Evolutionary conservation across 306 rosid species (phyloP).

Genomic region (Canavalia ensiformis): DNA sequence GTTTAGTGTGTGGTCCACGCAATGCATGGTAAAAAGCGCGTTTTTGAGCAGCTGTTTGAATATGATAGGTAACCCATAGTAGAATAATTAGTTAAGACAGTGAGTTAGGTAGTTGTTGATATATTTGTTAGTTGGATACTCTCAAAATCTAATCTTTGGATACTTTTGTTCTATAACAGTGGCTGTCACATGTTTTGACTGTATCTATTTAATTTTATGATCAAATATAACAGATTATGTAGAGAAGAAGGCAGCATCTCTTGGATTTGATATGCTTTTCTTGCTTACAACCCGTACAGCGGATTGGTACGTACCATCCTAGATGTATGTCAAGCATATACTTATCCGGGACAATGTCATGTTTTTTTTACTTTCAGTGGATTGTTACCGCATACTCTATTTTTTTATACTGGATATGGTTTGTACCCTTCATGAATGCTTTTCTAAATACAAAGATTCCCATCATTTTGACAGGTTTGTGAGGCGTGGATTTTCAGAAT

Average conservation of each 20-base stretch:
- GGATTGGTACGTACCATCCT: conserved; percentile 65
- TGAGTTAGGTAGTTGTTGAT: no score
- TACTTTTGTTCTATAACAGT: neutral
- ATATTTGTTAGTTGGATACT: no score
- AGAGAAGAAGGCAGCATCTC: conserved; percentile 77
- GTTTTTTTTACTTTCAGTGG: neutral
- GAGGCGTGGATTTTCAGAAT: conserved; percentile 83
- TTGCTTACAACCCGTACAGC: conserved; percentile 84
- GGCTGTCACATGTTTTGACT: neutral
- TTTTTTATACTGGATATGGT: neutral
- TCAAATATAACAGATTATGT: conserved; percentile 65
- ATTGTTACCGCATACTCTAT: neutral
- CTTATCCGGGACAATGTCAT: neutral
- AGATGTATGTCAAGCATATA: neutral
- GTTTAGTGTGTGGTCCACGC: neutral
- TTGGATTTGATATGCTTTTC: conserved; percentile 73
- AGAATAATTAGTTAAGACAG: no score
- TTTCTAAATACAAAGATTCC: conserved; percentile 34
- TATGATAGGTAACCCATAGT: neutral
- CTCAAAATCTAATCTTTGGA: neutral
- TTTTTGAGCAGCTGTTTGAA: conserved; percentile 9
- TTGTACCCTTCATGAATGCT: conserved; percentile 29
- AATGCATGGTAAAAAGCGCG: neutral
- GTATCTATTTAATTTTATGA: conserved; percentile 4
- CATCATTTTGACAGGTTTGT: conserved; percentile 68